Percentiles rank a stretch among this genome's conserved stretches.
Evolutionary conservation across 1,284 basidiomycete genomes (phyloP).

Genomic region (Cryptococcus amylolentus): DNA sequence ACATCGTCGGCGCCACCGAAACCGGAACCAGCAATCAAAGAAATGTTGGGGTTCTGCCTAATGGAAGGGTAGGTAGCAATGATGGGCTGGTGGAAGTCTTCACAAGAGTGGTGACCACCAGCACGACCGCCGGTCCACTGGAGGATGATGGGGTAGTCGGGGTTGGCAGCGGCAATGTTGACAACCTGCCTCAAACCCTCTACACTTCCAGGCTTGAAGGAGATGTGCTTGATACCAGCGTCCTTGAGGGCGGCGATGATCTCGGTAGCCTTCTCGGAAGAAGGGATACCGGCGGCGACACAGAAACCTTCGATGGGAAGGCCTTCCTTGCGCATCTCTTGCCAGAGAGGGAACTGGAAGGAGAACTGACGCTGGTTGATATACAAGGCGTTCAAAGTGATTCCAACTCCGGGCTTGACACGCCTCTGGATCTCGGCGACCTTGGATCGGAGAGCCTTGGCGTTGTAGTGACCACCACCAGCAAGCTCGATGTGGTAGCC

Average conservation of each 20-base stretch:
- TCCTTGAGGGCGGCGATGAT: slow-evolving; percentile 73
- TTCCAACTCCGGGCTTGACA: slow-evolving; percentile 78
- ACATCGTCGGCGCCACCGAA: slow-evolving; percentile 94
- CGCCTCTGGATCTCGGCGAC: slow-evolving; percentile 81
- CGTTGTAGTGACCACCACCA: slow-evolving; percentile 95
- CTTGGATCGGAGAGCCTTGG: slow-evolving; percentile 80
- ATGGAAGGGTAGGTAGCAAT: slow-evolving; percentile 85
- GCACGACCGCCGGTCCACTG: slow-evolving; percentile 99
- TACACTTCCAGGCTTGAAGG: slow-evolving; percentile 96
- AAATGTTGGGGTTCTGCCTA: slow-evolving; percentile 82
- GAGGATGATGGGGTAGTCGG: slow-evolving; percentile 95
- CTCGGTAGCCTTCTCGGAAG: slow-evolving; percentile 87
- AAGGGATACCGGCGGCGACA: slow-evolving; percentile 92
- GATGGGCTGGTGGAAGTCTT: slow-evolving; percentile 98
- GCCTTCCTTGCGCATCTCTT: slow-evolving; percentile 93
- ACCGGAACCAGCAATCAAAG: slow-evolving; percentile 91
- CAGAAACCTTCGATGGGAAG: slow-evolving; percentile 96
- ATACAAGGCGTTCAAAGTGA: slow-evolving; percentile 93
- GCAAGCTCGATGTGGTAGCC: slow-evolving; percentile 96
- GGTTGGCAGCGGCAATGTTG: slow-evolving; percentile 90
- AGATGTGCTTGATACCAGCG: slow-evolving; percentile 87
- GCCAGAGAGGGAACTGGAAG: slow-evolving; percentile 97
- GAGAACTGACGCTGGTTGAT: slow-evolving; percentile 97
- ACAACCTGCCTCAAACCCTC: slow-evolving; percentile 96
- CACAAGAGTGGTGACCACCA: slow-evolving; percentile 97